phyloP scores from a whole-genome alignment of 495 filamentous ascomycete species.

The Aspergillus avenaceus region DNA sequence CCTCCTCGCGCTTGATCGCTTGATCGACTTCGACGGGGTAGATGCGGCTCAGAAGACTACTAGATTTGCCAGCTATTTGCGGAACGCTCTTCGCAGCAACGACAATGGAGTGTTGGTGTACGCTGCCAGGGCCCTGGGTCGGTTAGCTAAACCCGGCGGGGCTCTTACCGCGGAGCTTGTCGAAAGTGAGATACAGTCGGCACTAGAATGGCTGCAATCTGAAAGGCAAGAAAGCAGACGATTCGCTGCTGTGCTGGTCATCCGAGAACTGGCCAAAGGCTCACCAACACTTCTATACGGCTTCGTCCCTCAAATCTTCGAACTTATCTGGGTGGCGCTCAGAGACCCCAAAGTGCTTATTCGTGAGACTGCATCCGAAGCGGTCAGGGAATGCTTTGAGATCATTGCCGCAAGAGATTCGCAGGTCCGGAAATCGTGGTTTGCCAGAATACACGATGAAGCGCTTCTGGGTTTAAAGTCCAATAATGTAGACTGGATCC shows the following conservation, averaged over 20 bases:
- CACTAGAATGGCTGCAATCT: slow-evolving; percentile 93
- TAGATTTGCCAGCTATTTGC: slow-evolving; percentile 85
- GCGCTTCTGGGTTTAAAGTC: slow-evolving; percentile 72
- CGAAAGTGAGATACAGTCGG: slow-evolving; percentile 91
- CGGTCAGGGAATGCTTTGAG: slow-evolving; percentile 86
- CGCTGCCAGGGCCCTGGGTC: slow-evolving; percentile 82
- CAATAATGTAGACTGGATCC: slow-evolving; percentile 76
- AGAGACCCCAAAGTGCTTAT: slow-evolving; percentile 87
- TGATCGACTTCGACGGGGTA: slow-evolving; percentile 94
- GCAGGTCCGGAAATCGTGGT: slow-evolving; percentile 77
- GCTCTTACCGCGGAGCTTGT: slow-evolving; percentile 94
- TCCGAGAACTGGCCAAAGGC: slow-evolving; percentile 83
- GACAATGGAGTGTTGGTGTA: slow-evolving; percentile 82
- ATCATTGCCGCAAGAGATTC: slow-evolving; percentile 91
- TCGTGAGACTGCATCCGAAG: slow-evolving; percentile 83
- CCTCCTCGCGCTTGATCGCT: slow-evolving; percentile 81
- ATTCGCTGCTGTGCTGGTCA: slow-evolving; percentile 84
- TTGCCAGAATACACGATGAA: slow-evolving; percentile 81
- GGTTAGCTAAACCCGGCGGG: slow-evolving; percentile 85
- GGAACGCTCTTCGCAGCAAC: slow-evolving; percentile 79
- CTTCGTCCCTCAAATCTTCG: slow-evolving; percentile 85
- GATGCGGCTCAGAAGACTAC: slow-evolving; percentile 93
- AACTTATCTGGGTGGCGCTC: slow-evolving; percentile 91
- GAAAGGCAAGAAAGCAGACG: slow-evolving; percentile 88
- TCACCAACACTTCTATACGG: slow-evolving; percentile 91